Base-by-base conservation (phyloP, 1,284 basidiomycete species). In the Microbotryum saponariae region DNA sequence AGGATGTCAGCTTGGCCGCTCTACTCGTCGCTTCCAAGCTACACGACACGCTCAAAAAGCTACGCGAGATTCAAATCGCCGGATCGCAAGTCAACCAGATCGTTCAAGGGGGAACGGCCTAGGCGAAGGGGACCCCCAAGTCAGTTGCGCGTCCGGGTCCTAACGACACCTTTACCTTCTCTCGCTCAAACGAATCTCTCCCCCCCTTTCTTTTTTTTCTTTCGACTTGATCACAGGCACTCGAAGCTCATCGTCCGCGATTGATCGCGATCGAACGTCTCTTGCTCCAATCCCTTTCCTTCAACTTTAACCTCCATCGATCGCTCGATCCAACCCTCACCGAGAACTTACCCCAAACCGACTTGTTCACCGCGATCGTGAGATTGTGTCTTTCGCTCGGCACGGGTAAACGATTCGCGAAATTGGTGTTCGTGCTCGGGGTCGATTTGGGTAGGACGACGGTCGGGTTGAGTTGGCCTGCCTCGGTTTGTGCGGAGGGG, bases 251-350 rank as follows among this genome's bases (percentile, higher is more conserved):
- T 71, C 81, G 91, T 8, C 85, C 87, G 65, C 81, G 86, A 31
- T 79, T 98, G 6, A 78, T 97, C 27, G 85, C 85, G 0, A 84
- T 97, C 46, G 96, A 99, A 76, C 81, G 93, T 23, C 78, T 97
- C 52, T 85, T 97, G 21, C 79, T 99, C 23, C 94, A 97, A 76
- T 92, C 88, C 0, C 85, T 97, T 56, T 96, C 90, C 75, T 99
- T 97, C 81, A 94, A 96, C 72, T 97, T 98, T 74, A 89, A 87
- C 1, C 84, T 63, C 9, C 61, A 66, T 46, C 54, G 57, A 14
- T 59, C 61, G 5, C 56, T 56, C 49, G 31, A 37, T 20, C n/a
- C 56, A 1, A 9, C 4, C 27, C 1, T n/a, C 12, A 21, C 44
- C 10, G 37, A 42, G 16, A 42, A 46, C 48, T 2, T 29, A 16